These are phyloP conservation scores for Anthostomella pinea DNA, from an alignment of 2,329 filamentous ascomycete species.

Conservation along the genomic window DNA sequence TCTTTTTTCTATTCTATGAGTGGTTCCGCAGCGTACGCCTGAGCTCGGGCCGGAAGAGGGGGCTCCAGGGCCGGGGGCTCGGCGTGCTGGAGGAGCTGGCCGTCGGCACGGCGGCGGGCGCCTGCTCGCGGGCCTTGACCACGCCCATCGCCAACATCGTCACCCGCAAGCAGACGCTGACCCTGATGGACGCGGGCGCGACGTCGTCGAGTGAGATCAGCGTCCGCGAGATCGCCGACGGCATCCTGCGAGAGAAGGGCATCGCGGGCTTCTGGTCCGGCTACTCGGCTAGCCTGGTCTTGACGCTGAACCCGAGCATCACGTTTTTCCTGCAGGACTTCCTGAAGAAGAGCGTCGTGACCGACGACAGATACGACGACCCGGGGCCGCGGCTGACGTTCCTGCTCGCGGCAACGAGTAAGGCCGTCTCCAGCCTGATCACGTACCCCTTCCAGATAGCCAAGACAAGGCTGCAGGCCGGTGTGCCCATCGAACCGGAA, in stretches of 20 bases:
- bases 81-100: conserved; percentile 69
- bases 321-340: conserved; percentile 81
- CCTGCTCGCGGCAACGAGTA: conserved; percentile 68
- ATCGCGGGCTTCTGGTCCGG: conserved; percentile 80
- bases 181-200: conserved; percentile 24
- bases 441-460: conserved; percentile 86
- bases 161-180: conserved; percentile 73
- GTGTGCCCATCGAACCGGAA: conserved; percentile 41
- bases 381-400: conserved; percentile 37
- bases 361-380: conserved; percentile 39
- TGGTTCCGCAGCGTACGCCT: conserved; percentile 32
- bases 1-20: conserved; percentile 84
- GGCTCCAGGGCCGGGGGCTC: conserved; percentile 35
- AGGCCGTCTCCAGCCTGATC: conserved; percentile 69
- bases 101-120: conserved; percentile 71
- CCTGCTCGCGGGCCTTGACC: conserved; percentile 71
- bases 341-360: conserved; percentile 58
- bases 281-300: conserved; percentile 74
- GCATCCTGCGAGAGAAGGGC: conserved; percentile 68
- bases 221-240: conserved; percentile 56
- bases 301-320: conserved; percentile 82
- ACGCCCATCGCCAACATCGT: conserved; percentile 81
- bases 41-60: conserved; percentile 12
- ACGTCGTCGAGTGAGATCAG: conserved; percentile 31
- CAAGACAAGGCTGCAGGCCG: conserved; percentile 71